phyloP scores from a whole-genome alignment of 176 grass and related monocot species.

The Triticum timopheevii region DNA sequence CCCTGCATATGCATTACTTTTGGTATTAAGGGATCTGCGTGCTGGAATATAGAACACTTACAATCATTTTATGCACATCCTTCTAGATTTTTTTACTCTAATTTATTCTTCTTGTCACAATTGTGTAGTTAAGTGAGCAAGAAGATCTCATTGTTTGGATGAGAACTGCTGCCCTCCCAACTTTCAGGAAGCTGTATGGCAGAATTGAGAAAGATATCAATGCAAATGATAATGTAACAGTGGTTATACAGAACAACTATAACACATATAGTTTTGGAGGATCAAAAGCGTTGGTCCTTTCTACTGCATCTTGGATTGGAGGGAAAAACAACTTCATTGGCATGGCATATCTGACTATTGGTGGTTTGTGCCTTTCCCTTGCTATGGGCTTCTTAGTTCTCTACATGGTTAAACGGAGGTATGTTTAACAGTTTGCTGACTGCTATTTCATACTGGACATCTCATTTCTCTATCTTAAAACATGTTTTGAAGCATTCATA shows the following conservation, averaged over 20 bases:
- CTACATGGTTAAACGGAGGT: constrained; percentile 90
- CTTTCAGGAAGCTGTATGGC: constrained; percentile 93
- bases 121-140: constrained; percentile 82
- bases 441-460: neutral
- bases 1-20: neutral
- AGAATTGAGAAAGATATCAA: constrained; percentile 78
- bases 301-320: constrained; percentile 90
- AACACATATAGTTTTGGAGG: constrained; percentile 94
- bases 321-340: constrained; percentile 92
- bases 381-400: constrained; percentile 60
- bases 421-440: neutral
- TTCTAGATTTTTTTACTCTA: constrained; percentile 16
- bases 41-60: neutral
- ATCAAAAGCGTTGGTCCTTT: constrained; percentile 78
- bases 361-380: constrained; percentile 70
- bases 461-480: neutral
- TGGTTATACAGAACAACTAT: constrained; percentile 93
- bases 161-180: constrained; percentile 85
- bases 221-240: constrained; percentile 64
- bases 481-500: constrained; percentile 5
- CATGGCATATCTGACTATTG: constrained; percentile 67
- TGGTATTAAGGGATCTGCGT: neutral
- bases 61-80: neutral
- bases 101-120: neutral
- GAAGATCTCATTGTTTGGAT: constrained; percentile 99